Conservation (phyloP, 148 eudicot genomes). For the Rhododendron vialii region DNA sequence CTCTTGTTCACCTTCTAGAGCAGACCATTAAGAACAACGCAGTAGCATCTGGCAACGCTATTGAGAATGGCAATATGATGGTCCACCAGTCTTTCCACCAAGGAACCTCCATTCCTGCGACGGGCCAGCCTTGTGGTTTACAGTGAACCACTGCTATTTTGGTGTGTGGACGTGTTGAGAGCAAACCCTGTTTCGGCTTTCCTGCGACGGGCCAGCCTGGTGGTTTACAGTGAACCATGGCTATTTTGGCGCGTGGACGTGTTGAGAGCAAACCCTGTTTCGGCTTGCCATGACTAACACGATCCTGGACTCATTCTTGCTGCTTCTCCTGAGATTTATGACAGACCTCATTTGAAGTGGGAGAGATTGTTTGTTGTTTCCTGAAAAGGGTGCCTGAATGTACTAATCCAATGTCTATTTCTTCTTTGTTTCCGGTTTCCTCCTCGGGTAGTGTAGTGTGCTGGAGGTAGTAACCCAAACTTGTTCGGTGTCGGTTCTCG, state of each 20-base stretch:
- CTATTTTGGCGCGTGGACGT: slow-evolving; percentile 30
- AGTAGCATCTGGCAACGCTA: slow-evolving; percentile 27
- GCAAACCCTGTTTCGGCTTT: slow-evolving; percentile 26
- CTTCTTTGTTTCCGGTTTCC: not conserved
- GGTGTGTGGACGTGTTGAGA: slow-evolving; percentile 59
- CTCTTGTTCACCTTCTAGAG: slow-evolving; percentile 62
- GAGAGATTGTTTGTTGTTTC: not conserved
- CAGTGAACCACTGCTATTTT: slow-evolving; percentile 34
- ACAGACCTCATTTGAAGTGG: not conserved
- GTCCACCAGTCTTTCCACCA: slow-evolving; percentile 43
- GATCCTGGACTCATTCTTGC: slow-evolving; percentile 3
- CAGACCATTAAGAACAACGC: slow-evolving; percentile 47
- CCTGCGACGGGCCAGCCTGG: slow-evolving; percentile 36
- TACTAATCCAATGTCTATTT: not conserved
- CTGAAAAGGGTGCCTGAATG: slow-evolving; percentile 2
- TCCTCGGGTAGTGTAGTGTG: not conserved
- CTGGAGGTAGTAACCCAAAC: not conserved
- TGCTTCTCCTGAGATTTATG: not conserved
- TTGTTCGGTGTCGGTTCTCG: not conserved
- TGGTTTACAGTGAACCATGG: slow-evolving; percentile 40
- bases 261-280: slow-evolving; percentile 59
- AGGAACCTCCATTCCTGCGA: slow-evolving; percentile 34
- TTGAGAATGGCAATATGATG: slow-evolving; percentile 24
- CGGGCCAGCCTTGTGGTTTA: slow-evolving; percentile 38
- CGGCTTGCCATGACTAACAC: slow-evolving; percentile 73